Percentiles rank a stretch among this genome's conserved stretches.
Conservation (phyloP, 768 basidiomycete species). For the Trametes maxima region DNA sequence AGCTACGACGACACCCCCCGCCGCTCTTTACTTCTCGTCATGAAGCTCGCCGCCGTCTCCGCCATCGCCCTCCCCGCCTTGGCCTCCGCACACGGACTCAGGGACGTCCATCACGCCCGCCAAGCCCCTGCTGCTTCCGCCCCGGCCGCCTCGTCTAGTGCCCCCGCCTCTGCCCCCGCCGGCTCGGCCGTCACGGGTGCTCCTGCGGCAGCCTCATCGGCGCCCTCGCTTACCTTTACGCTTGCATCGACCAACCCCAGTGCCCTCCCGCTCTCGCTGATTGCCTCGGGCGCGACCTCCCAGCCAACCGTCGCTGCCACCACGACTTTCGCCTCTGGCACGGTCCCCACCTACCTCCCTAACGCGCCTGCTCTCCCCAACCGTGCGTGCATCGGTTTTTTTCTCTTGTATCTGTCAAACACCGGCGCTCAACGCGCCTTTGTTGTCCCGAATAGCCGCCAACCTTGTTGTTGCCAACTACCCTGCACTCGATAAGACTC, state of each 20-base stretch:
- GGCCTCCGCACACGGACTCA: conserved; percentile 41
- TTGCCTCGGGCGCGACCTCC: conserved; percentile 31
- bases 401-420: neutral
- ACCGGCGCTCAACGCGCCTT: neutral
- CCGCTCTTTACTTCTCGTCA: conserved; percentile 23
- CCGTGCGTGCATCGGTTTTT: conserved; percentile 35
- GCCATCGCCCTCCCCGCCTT: conserved; percentile 41
- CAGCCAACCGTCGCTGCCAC: conserved; percentile 36
- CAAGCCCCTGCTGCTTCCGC: conserved; percentile 25
- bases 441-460: conserved; percentile 36
- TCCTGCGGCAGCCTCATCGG: conserved; percentile 3
- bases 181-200: conserved; percentile 17
- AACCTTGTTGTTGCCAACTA: conserved; percentile 56
- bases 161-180: conserved; percentile 24
- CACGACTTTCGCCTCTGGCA: conserved; percentile 39
- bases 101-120: conserved; percentile 27
- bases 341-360: conserved; percentile 45
- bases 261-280: conserved; percentile 36
- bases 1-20: neutral
- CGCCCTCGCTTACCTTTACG: conserved; percentile 32
- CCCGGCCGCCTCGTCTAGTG: neutral
- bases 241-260: conserved; percentile 37
- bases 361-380: conserved; percentile 64
- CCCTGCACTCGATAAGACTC: conserved; percentile 63
- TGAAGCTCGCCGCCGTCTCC: conserved; percentile 37